Evolutionary conservation across 1,139 yeast species (phyloP).

Genomic region (Blastobotrys capitulatus): DNA sequence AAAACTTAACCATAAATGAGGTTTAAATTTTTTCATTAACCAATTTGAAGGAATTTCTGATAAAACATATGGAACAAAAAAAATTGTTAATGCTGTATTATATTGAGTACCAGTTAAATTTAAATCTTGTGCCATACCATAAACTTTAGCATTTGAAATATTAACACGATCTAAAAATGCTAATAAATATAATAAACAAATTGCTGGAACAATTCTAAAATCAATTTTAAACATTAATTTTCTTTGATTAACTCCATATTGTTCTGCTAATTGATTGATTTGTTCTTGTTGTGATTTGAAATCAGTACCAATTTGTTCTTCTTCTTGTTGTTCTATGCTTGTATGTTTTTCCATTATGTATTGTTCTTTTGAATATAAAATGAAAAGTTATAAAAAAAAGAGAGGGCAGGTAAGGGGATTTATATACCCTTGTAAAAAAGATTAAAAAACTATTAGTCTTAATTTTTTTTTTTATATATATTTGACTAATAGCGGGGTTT

Average conservation of each 20-base stretch:
- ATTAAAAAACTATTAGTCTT: no score
- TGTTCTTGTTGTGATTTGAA: conserved; percentile 10
- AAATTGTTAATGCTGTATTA: conserved; percentile 55
- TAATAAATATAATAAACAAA: conserved; percentile 60
- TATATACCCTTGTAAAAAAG: no score
- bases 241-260: conserved; percentile 41
- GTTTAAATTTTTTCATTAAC: conserved; percentile 52
- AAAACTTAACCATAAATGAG: conserved; percentile 57
- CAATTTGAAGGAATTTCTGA: conserved; percentile 66
- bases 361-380: background rate
- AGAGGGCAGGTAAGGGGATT: no score
- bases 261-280: conserved; percentile 39
- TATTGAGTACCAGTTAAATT: conserved; percentile 37
- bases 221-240: conserved; percentile 60
- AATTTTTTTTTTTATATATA: no score
- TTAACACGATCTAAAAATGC: conserved; percentile 70
- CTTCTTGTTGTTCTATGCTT: background rate
- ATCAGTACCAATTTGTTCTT: background rate
- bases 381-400: background rate
- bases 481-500: no score
- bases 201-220: conserved; percentile 61
- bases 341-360: background rate
- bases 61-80: conserved; percentile 65
- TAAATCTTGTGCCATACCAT: conserved; percentile 42
- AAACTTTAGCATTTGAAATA: conserved; percentile 66